Evolutionary conservation across 352 stramenopile species (phyloP).

Genomic region (Globisporangium camurandrum): DNA sequence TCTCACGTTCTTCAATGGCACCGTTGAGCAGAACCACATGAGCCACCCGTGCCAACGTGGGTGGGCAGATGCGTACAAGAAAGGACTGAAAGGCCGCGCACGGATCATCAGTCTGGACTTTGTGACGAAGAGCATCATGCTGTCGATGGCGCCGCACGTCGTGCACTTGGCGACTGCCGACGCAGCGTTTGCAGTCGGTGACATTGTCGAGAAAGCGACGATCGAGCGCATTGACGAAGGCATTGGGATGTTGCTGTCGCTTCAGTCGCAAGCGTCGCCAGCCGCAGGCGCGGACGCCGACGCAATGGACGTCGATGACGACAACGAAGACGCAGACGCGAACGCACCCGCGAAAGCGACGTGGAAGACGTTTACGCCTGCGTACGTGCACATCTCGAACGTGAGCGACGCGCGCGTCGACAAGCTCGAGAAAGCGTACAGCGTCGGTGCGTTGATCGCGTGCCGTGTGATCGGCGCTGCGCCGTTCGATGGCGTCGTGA

Average conservation of each 20-base stretch:
- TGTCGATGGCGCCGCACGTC: slow-evolving; percentile 85
- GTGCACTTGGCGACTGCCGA: slow-evolving; percentile 69
- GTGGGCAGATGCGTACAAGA: slow-evolving; percentile 73
- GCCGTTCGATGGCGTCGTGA: slow-evolving; percentile 82
- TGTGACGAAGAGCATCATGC: slow-evolving; percentile 59
- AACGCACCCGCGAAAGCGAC: slow-evolving; percentile 47
- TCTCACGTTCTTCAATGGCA: slow-evolving; percentile 83
- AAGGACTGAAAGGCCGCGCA: slow-evolving; percentile 77
- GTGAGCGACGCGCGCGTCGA: slow-evolving; percentile 70
- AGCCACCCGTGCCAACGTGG: slow-evolving; percentile 67
- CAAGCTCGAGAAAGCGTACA: slow-evolving; percentile 86
- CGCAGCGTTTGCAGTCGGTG: slow-evolving; percentile 46
- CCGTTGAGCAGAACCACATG: slow-evolving; percentile 88
- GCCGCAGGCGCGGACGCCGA: slow-evolving; percentile 33
- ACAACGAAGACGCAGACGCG: slow-evolving; percentile 8
- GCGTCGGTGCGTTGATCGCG: slow-evolving; percentile 43
- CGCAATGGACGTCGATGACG: slow-evolving; percentile 44
- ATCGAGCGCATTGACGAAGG: slow-evolving; percentile 80
- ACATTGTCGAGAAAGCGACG: slow-evolving; percentile 57
- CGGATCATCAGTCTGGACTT: slow-evolving; percentile 81
- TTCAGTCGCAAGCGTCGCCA: slow-evolving; percentile 30
- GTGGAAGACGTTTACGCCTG: slow-evolving; percentile 75
- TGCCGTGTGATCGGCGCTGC: slow-evolving; percentile 80
- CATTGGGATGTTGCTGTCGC: slow-evolving; percentile 83
- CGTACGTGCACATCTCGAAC: slow-evolving; percentile 88